A percentile compares a stretch with the other conserved stretches of the same genome.
Evolutionary conservation across 1,284 basidiomycete genomes (phyloP).

Genomic region (Cerioporus squamosus): DNA sequence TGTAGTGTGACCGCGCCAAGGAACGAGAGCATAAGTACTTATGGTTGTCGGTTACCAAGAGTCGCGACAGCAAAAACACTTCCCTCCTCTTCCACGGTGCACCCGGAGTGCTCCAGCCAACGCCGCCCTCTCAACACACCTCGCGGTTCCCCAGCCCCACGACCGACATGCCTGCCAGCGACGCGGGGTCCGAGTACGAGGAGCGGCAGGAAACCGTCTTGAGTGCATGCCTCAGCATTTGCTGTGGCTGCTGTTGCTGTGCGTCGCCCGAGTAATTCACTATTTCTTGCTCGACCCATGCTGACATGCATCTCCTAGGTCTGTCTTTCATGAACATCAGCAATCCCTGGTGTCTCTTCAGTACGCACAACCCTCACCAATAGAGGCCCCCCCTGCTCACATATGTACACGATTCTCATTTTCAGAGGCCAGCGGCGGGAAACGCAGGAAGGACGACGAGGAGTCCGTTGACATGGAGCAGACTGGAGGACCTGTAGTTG

Average conservation of each 20-base stretch:
- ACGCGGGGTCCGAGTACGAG: neutral
- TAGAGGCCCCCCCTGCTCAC: neutral
- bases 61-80: too few species aligned
- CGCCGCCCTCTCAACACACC: neutral
- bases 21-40: too few species aligned
- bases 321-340: neutral
- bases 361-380: neutral
- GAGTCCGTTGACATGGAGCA: too few species aligned
- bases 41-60: too few species aligned
- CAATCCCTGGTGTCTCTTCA: slow-evolving; percentile 4
- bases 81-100: too few species aligned
- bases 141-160: neutral
- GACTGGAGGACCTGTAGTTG: too few species aligned
- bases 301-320: neutral
- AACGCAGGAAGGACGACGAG: neutral
- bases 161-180: neutral
- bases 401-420: too few species aligned
- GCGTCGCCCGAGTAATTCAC: neutral
- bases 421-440: neutral
- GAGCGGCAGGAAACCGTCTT: slow-evolving; percentile 1
- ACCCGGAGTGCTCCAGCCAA: neutral
- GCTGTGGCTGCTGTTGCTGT: slow-evolving; percentile 9
- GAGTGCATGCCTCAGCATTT: slow-evolving; percentile 7
- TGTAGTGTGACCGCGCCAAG: too few species aligned
- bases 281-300: neutral